phyloP scores from a whole-genome alignment of 2,329 filamentous ascomycete genomes.

The Dactylonectria macrodidyma region DNA sequence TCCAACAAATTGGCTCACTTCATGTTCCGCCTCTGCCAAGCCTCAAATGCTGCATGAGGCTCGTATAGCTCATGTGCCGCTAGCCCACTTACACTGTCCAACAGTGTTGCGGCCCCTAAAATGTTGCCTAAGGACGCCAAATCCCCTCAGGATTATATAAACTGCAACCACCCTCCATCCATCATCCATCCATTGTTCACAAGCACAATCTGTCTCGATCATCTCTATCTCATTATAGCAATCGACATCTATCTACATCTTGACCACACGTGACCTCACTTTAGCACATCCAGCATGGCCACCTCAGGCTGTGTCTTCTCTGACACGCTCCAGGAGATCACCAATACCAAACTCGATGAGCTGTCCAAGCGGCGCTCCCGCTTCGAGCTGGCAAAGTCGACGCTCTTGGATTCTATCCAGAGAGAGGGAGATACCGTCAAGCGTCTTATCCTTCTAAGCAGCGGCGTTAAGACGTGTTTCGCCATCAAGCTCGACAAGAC shows the following conservation, averaged over 20 bases:
- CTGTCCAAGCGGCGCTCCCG: slow-evolving; percentile 56
- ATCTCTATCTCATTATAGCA: background rate
- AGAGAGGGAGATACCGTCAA: slow-evolving; percentile 46
- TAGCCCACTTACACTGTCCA: background rate
- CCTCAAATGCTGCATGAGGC: background rate
- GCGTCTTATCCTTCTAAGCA: slow-evolving; percentile 52
- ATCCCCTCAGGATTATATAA: slow-evolving; percentile 35
- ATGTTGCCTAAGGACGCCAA: slow-evolving; percentile 42
- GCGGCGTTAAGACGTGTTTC: slow-evolving; percentile 56
- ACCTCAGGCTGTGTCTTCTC: slow-evolving; percentile 57
- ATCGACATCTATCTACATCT: background rate
- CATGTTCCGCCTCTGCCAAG: background rate
- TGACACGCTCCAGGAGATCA: slow-evolving; percentile 60
- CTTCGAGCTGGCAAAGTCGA: slow-evolving; percentile 55
- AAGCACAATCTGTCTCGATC: background rate
- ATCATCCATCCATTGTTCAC: background rate
- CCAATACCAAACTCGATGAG: slow-evolving; percentile 60
- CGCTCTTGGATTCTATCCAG: slow-evolving; percentile 48
- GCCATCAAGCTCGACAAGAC: slow-evolving; percentile 50
- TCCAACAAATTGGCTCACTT: too few species aligned
- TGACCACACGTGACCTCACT: background rate
- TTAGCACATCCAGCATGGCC: slow-evolving; percentile 40
- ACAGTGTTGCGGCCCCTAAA: background rate
- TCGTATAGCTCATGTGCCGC: background rate
- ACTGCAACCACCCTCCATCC: slow-evolving; percentile 5